These are phyloP conservation scores for Euphorbia celastroides DNA, from an alignment of 441 rosid species.

Conservation along the genomic window DNA sequence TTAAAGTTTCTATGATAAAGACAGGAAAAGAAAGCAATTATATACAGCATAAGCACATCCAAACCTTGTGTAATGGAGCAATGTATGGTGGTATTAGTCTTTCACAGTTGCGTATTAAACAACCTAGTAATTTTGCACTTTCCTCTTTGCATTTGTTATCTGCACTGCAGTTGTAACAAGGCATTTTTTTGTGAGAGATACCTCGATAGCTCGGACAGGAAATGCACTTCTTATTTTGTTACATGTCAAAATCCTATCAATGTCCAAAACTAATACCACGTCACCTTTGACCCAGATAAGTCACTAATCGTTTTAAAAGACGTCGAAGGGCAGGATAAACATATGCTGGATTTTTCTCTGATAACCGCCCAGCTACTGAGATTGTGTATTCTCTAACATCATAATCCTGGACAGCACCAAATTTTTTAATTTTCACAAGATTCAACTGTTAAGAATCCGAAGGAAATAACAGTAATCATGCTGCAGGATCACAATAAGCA, in stretches of 20 bases:
- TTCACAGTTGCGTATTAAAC: slow-evolving; percentile 98
- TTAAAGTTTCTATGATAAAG: slow-evolving; percentile 11
- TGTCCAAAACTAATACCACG: not conserved
- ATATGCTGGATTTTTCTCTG: slow-evolving; percentile 99
- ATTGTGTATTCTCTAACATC: slow-evolving; percentile 96
- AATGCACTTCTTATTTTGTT: slow-evolving; percentile 10
- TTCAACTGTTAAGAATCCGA: slow-evolving; percentile 5
- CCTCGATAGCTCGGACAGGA: not conserved
- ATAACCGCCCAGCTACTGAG: slow-evolving; percentile 95
- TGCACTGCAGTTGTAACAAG: slow-evolving; percentile 77
- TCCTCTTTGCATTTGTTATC: slow-evolving; percentile 99
- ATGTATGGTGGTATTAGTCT: slow-evolving; percentile 88
- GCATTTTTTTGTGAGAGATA: slow-evolving; percentile 24
- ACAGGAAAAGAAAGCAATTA: not conserved
- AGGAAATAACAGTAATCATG: slow-evolving; percentile 8
- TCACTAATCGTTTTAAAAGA: slow-evolving; percentile 93
- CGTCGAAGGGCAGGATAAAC: slow-evolving; percentile 99
- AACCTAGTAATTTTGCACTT: slow-evolving; percentile 96
- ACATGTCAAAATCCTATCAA: not conserved
- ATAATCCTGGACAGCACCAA: slow-evolving; percentile 62
- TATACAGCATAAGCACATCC: slow-evolving; percentile 25
- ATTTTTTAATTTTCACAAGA: slow-evolving; percentile 15
- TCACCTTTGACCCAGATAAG: slow-evolving; percentile 97
- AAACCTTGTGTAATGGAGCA: slow-evolving; percentile 97
- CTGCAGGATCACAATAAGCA: slow-evolving; percentile 2